Evolutionary conservation across 2,329 filamentous ascomycete species (phyloP).

Genomic region (Scytalidium lignicola): DNA sequence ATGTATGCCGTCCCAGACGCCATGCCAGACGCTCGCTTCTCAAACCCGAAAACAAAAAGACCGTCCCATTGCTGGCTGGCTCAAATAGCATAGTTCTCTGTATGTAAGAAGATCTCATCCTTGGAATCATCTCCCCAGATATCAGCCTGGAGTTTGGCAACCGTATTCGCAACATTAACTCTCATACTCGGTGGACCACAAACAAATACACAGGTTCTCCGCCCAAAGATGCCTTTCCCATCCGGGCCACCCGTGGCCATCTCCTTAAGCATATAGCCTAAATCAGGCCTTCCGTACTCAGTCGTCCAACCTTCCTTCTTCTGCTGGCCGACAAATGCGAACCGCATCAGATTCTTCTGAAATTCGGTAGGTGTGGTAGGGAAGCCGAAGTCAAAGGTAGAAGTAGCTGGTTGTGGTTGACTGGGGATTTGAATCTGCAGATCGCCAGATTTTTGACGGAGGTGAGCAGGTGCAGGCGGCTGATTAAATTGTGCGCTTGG

Average conservation of each 20-base stretch:
- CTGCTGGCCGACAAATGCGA: slow-evolving; percentile 71
- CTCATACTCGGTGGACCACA: slow-evolving; percentile 87
- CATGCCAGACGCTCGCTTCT: not conserved
- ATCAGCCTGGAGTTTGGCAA: slow-evolving; percentile 74
- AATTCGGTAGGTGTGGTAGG: slow-evolving; percentile 79
- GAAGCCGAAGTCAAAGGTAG: slow-evolving; percentile 74
- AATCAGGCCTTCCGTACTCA: slow-evolving; percentile 85
- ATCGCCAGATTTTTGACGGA: slow-evolving; percentile 17
- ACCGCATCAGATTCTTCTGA: slow-evolving; percentile 85
- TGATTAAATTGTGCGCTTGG: slow-evolving; percentile 1
- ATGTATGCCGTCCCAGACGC: not conserved
- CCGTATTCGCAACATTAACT: slow-evolving; percentile 79
- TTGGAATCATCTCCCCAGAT: slow-evolving; percentile 74
- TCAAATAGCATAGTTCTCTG: slow-evolving; percentile 88
- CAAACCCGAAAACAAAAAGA: not conserved
- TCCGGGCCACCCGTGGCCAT: slow-evolving; percentile 68
- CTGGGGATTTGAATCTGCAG: slow-evolving; percentile 19
- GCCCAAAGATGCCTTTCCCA: slow-evolving; percentile 66
- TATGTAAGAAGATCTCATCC: slow-evolving; percentile 91
- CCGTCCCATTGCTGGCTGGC: not conserved
- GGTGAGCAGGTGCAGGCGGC: slow-evolving; percentile 11
- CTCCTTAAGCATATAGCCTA: slow-evolving; percentile 80
- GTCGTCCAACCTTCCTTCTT: slow-evolving; percentile 81
- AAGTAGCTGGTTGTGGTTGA: slow-evolving; percentile 3
- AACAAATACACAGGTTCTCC: slow-evolving; percentile 83